Conservation (phyloP, 352 stramenopile genomes). For the Phytophthora rubi region DNA sequence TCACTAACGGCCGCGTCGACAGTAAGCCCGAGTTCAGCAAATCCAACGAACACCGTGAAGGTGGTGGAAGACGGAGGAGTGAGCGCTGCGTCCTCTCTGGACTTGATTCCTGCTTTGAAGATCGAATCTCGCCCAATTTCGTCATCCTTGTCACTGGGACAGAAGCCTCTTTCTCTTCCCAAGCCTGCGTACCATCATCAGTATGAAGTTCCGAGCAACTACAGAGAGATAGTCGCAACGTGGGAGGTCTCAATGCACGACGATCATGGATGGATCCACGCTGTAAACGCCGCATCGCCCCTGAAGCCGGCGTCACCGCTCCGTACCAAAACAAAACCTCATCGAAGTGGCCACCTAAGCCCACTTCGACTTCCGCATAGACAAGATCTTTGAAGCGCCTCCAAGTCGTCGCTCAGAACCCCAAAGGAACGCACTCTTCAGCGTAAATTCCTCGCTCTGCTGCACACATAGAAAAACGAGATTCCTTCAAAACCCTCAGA, state of each 20-base stretch:
- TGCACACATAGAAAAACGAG: neutral
- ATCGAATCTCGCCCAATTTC: neutral
- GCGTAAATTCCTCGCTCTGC: conserved; percentile 11
- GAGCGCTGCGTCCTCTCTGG: neutral
- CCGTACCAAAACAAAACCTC: conserved; percentile 10
- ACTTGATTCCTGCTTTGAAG: neutral
- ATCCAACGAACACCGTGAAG: neutral
- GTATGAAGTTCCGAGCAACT: conserved; percentile 24
- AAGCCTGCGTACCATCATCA: conserved; percentile 3
- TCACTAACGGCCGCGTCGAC: neutral
- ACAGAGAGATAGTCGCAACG: conserved; percentile 17
- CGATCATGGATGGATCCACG: conserved; percentile 22
- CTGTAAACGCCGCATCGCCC: conserved; percentile 29
- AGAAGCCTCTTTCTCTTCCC: neutral
- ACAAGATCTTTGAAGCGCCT: conserved; percentile 4
- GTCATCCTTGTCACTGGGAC: neutral
- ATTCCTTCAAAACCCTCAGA: conserved; percentile 1
- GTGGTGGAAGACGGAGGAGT: neutral
- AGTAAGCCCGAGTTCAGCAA: neutral
- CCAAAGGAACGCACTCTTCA: conserved; percentile 9
- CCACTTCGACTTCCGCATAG: conserved; percentile 8
- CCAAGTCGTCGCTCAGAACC: neutral
- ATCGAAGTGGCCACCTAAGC: neutral
- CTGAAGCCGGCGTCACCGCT: conserved; percentile 13
- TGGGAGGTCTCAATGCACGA: conserved; percentile 19